A percentile compares a stretch with the other conserved stretches of the same genome.
Evolutionary conservation across 495 filamentous ascomycete genomes (phyloP).

Genomic region (Aspergillus nidulans): DNA sequence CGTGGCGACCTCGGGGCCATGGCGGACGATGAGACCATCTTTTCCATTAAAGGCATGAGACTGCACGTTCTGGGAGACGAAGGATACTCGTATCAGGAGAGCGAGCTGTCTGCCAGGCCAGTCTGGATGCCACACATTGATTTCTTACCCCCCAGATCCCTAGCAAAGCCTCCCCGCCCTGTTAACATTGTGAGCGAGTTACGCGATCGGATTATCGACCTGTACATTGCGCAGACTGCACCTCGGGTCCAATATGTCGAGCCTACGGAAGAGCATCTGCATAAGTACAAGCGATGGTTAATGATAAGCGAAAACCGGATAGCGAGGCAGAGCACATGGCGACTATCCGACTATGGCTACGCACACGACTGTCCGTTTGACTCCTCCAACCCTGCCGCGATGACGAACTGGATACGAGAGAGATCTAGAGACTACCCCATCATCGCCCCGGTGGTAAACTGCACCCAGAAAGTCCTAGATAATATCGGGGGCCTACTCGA

Average conservation of each 20-base stretch:
- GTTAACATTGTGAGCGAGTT: not conserved
- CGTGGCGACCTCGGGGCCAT: not conserved
- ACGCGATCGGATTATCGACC: not conserved
- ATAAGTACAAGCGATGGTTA: slow-evolving; percentile 1
- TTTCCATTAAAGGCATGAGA: not conserved
- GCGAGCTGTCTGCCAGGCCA: not conserved
- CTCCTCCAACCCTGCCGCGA: not conserved
- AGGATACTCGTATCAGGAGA: not conserved
- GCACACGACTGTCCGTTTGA: not conserved
- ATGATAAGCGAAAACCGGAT: not conserved
- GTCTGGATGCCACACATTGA: slow-evolving; percentile 25
- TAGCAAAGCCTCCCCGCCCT: not conserved
- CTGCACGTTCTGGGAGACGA: not conserved
- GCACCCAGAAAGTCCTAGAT: not conserved
- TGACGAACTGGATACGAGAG: not conserved
- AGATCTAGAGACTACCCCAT: not conserved
- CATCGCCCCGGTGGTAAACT: not conserved
- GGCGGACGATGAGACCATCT: not conserved
- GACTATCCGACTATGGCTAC: not conserved
- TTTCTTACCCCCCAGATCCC: not conserved
- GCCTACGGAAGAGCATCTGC: not conserved
- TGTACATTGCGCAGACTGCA: not conserved
- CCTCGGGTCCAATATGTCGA: not conserved
- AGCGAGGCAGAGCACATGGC: not conserved
- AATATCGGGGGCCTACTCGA: not conserved